phyloP scores from a whole-genome alignment of 2,329 filamentous ascomycete genomes.

The Lachnellula occidentalis region DNA sequence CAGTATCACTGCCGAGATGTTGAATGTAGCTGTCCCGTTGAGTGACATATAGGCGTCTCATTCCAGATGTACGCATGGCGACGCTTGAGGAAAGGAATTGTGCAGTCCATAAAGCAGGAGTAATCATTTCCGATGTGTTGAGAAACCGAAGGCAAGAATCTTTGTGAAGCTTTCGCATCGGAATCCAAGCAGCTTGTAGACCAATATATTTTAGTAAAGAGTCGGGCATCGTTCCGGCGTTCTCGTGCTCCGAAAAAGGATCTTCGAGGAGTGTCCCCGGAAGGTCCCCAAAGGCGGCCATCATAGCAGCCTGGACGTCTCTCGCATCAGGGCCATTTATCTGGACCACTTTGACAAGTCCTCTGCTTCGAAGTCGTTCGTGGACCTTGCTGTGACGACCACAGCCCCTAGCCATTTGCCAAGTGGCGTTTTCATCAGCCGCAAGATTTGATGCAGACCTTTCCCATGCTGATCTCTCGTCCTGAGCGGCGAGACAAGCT shows the following conservation, averaged over 20 bases:
- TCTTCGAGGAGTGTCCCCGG: constrained; percentile 34
- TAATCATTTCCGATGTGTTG: constrained; percentile 66
- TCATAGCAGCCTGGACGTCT: constrained; percentile 61
- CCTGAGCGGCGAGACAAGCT: constrained; percentile 21
- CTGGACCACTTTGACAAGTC: constrained; percentile 59
- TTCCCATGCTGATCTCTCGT: constrained; percentile 26
- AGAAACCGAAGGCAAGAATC: constrained; percentile 68
- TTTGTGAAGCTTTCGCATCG: constrained; percentile 69
- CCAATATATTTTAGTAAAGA: constrained; percentile 36
- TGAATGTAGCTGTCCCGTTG: constrained; percentile 72
- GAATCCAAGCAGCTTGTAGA: constrained; percentile 65
- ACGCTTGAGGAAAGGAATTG: constrained; percentile 65
- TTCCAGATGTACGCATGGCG: constrained; percentile 62
- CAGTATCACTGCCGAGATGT: constrained; percentile 36
- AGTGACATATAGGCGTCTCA: constrained; percentile 68
- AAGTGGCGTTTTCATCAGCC: constrained; percentile 14
- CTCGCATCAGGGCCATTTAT: constrained; percentile 59
- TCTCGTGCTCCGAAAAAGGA: constrained; percentile 15
- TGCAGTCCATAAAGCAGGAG: constrained; percentile 64
- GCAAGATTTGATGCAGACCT: constrained; percentile 14
- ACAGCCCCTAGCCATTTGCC: constrained; percentile 62
- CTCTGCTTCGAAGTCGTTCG: constrained; percentile 67
- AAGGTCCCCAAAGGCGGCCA: constrained; percentile 55
- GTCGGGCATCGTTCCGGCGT: constrained; percentile 16
- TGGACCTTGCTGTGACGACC: constrained; percentile 57